Evolutionary conservation across 805 yeast species (phyloP), one percentile per base, ranked within the genome.

Genomic region (Ascoidea asiatica): DNA sequence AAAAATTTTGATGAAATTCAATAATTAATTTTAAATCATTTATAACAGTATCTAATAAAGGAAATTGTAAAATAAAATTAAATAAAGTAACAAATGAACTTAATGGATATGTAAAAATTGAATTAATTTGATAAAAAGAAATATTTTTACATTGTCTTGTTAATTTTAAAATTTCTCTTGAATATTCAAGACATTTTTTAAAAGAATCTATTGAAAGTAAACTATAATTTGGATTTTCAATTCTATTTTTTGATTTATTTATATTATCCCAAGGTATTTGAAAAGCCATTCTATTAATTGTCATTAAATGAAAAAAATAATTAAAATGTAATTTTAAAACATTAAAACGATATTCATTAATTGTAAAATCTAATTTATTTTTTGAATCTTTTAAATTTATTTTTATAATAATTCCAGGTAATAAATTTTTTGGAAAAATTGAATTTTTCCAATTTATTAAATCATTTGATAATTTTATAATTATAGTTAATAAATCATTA

Each of bases 111-210:
- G 15, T 29, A 11, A 29, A 29, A 8, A 29, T 29, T 15, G 15
- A 29, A 29, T 29, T 29, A 15, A 15, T 48, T 15, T 3, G 35
- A 29, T 29, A 29, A 3, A 8, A 29, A 8, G 15, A 29, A 15
- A 3, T 29, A 11, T 29, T 15, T 43, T 54, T 53, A 11, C 8
- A 29, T 11, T 43, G 21, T 38, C 44, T 37, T 1, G 57, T 43
- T 39, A 60, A 29, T 15, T 8, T 8, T 29, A 8, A 29, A 29
- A 29, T 29, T 29, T 29, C 35, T 29, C 15, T 11, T 11, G 15
- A 29, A 29, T 29, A 29, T 11, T 29, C 35, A 29, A 29, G 15
- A 29, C 15, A 8, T 29, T 29, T 29, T 15, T 29, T 37, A 11
- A 50, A 50, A 2, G 35, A 8, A 29, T 8, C 35, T 29, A 15